These are phyloP conservation scores for Ustilago shanxiensis DNA, from an alignment of 1,284 basidiomycete species.

Conservation along the genomic window DNA sequence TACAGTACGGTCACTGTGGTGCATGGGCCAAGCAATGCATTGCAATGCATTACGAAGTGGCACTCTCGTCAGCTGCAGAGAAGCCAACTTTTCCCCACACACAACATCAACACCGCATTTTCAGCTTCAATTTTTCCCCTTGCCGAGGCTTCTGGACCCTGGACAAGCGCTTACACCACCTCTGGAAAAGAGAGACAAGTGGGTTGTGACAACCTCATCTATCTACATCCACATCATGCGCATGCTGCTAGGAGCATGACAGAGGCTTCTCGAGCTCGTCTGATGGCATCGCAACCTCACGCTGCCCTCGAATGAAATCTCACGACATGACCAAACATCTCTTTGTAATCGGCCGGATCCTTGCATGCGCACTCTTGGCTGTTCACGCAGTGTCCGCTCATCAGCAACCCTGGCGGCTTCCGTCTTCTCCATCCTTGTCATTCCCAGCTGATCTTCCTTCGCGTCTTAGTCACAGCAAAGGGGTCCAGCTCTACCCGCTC, in stretches of 20 bases:
- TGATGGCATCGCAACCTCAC: no score
- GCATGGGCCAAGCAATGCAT: conserved; percentile 8
- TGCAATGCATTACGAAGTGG: conserved; percentile 7
- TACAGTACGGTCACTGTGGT: no score
- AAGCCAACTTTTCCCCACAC: neutral
- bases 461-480: neutral
- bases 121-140: neutral
- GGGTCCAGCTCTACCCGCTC: conserved; percentile 17
- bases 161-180: neutral
- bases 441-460: neutral
- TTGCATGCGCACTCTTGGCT: neutral
- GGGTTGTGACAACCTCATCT: neutral
- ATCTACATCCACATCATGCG: neutral
- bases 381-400: neutral
- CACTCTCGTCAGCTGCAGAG: conserved; percentile 4
- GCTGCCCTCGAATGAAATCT: neutral
- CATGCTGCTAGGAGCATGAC: neutral
- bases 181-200: neutral
- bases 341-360: conserved; percentile 1
- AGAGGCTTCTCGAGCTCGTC: neutral
- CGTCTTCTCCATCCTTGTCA: neutral
- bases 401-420: conserved; percentile 27
- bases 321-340: conserved; percentile 14
- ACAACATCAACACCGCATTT: no score
- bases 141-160: conserved; percentile 2